Base-by-base conservation (phyloP, 1,284 basidiomycete species). In the Pseudozyma thailandica region DNA sequence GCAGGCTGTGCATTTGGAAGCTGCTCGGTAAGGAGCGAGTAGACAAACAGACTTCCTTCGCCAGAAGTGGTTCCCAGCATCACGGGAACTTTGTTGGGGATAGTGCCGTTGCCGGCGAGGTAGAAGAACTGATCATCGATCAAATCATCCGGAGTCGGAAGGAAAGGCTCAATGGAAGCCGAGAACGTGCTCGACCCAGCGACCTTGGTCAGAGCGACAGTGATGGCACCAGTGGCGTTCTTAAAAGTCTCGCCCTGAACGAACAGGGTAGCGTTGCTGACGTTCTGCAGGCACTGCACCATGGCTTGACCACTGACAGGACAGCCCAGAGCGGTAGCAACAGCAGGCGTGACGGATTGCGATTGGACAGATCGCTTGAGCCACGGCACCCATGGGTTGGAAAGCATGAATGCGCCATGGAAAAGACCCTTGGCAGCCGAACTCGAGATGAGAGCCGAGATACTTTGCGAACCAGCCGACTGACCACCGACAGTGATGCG, bases 401-500 rank as follows among this genome's bases (percentile, higher is more conserved):
- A 72, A 7, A 63, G 33, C 57, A 72, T 54, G 30, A 72, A 54
- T 6, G 58, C 69, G 7, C 50, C 57, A 5, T 35, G 41, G 49
- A 50, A 72, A 20, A 72, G 42, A 6, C 65, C 66, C 28, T 53
- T 56, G 2, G 55, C 43, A 3, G 52, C 49, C 16, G 56, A 52
- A 31, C 56, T 58, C 1, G 58, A 42, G 5, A 74, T 41, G 23
- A 74, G 47, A 8, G 63, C 50, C 1, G 60, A 39, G 10, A 74
- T 45, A 27, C 57, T 61, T 50, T 66, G 35, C 3, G 90, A 93
- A 44, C 94, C 94, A 26, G 89, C 88, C 78, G 91, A 92, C 82
- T 96, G 92, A 6, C 94, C 94, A 26, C 91, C 92, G 28, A 96
- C 75, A 0, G 92, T 94, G 71, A 96, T 87, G 64, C 87, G 88